A percentile compares a stretch with the other conserved stretches of the same genome.
phyloP scores from a whole-genome alignment of 1,284 basidiomycete genomes.

The Cyathus pygmaeus region DNA sequence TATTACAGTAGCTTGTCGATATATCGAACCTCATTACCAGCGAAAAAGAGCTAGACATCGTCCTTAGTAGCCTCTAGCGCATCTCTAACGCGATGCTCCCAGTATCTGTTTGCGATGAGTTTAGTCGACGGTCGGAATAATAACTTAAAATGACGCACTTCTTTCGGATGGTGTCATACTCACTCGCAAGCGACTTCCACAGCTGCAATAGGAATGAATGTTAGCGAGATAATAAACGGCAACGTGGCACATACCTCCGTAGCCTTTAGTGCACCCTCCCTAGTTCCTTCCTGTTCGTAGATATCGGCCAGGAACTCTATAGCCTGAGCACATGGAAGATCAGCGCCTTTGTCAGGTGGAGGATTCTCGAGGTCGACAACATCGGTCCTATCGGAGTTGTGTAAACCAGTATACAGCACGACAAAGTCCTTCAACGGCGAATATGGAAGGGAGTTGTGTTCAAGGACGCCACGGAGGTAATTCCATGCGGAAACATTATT shows the following conservation, averaged over 20 bases:
- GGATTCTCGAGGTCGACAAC: conserved; percentile 82
- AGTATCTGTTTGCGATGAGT: conserved; percentile 42
- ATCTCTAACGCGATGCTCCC: conserved; percentile 60
- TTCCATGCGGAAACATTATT: conserved; percentile 96
- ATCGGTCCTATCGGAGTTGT: conserved; percentile 42
- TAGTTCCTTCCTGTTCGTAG: conserved; percentile 63
- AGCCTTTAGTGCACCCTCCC: conserved; percentile 57
- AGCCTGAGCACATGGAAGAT: conserved; percentile 80
- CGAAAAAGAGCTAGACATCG: not conserved
- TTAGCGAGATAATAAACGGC: not conserved
- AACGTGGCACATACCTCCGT: conserved; percentile 52
- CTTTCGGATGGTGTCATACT: conserved; percentile 83
- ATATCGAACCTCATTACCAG: not conserved
- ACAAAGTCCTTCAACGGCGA: conserved; percentile 68
- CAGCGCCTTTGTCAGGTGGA: conserved; percentile 69
- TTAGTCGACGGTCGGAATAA: conserved; percentile 13
- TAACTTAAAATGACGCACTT: conserved; percentile 59
- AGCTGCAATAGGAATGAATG: conserved; percentile 51
- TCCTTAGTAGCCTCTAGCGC: conserved; percentile 23
- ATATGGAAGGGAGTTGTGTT: conserved; percentile 68
- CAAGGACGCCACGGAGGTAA: conserved; percentile 84
- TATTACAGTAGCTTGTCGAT: too few relatives aligned
- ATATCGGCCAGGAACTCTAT: conserved; percentile 90
- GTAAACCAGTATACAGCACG: conserved; percentile 64
- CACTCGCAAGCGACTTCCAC: conserved; percentile 76